phyloP scores from a whole-genome alignment of 1,284 basidiomycete species.

The Sporisorium graminicola region DNA sequence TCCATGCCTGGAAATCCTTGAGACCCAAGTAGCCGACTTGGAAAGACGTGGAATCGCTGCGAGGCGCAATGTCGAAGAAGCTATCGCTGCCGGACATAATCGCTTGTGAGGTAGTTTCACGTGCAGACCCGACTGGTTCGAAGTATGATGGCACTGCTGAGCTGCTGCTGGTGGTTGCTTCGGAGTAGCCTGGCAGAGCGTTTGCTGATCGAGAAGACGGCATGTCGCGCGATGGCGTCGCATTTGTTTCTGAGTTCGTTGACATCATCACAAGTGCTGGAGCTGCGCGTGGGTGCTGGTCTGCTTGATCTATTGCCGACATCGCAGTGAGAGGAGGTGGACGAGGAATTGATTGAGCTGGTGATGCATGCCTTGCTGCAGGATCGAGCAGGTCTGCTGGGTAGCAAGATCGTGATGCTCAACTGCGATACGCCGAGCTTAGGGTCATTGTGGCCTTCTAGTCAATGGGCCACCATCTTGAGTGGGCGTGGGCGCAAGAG shows the following conservation, averaged over 20 bases:
- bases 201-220: conserved; percentile 4
- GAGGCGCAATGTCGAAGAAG: conserved; percentile 67
- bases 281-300: neutral
- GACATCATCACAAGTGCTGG: neutral
- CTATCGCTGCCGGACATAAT: conserved; percentile 5
- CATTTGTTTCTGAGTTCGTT: neutral
- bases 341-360: neutral
- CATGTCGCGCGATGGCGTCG: neutral
- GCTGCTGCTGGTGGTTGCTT: conserved; percentile 3
- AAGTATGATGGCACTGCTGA: neutral
- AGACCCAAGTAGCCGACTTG: conserved; percentile 67
- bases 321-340: neutral
- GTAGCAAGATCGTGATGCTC: neutral
- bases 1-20: conserved; percentile 56
- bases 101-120: neutral
- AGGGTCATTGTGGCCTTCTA: neutral
- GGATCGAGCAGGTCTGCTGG: neutral
- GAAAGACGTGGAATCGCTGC: conserved; percentile 63
- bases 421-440: neutral
- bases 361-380: neutral
- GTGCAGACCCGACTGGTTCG: neutral
- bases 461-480: neutral
- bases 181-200: conserved; percentile 34
- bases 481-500: neutral
- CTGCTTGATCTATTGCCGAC: neutral